Conservation (phyloP, 1,284 basidiomycete species). For the Pascua sp. region DNA sequence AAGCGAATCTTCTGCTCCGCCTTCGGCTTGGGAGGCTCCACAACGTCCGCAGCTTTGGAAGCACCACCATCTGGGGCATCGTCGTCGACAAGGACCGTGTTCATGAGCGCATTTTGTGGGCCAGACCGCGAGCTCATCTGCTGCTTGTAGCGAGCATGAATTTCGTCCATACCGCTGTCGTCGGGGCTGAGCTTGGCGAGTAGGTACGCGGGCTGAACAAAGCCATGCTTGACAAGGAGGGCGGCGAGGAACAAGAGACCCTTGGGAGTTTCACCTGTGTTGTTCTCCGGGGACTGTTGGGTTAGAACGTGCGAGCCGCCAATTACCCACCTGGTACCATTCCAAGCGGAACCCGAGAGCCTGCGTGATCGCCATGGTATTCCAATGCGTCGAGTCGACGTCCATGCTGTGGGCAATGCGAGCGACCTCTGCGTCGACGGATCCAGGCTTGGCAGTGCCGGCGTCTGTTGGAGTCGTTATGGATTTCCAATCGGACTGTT, state of each 20-base stretch:
- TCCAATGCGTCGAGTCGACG: constrained; percentile 45
- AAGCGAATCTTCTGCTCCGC: constrained; percentile 81
- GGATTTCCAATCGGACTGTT: constrained; percentile 1
- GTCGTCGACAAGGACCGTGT: constrained; percentile 82
- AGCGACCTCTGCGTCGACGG: constrained; percentile 33
- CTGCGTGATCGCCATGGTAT: constrained; percentile 69
- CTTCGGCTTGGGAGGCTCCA: constrained; percentile 35
- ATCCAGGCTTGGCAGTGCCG: background rate
- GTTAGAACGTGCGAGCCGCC: background rate
- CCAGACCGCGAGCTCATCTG: constrained; percentile 60
- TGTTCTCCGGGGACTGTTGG: constrained; percentile 50
- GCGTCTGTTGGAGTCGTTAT: background rate
- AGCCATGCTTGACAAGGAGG: constrained; percentile 80
- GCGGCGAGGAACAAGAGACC: constrained; percentile 79
- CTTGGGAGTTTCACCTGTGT: constrained; percentile 56
- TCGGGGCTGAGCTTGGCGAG: constrained; percentile 64
- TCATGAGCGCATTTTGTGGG: constrained; percentile 76
- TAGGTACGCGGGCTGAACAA: constrained; percentile 78
- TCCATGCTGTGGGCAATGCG: constrained; percentile 46
- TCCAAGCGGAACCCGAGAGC: constrained; percentile 94
- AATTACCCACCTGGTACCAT: constrained; percentile 69
- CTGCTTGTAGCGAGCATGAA: constrained; percentile 65
- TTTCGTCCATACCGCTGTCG: constrained; percentile 69
- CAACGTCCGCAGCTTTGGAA: constrained; percentile 44
- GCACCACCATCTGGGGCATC: constrained; percentile 29